phyloP scores from a whole-genome alignment of 164 flowering plant species.

The Vitis rupestris region DNA sequence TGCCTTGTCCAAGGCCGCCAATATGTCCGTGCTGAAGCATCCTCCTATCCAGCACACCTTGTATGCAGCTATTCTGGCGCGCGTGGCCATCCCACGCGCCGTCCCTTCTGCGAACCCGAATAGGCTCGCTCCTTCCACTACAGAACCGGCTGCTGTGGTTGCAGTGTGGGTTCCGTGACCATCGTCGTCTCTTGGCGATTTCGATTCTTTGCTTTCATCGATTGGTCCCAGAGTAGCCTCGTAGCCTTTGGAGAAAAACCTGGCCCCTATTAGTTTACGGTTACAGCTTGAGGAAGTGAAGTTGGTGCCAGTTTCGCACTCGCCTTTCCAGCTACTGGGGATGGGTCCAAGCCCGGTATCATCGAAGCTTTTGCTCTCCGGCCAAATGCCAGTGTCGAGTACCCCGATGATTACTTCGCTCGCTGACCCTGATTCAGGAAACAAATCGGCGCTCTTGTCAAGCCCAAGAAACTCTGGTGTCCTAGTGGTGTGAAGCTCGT shows the following conservation, averaged over 20 bases:
- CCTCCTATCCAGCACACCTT: conserved; percentile 68
- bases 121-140: conserved; percentile 44
- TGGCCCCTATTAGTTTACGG: conserved; percentile 56
- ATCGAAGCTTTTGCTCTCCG: conserved; percentile 61
- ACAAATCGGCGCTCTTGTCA: conserved; percentile 22
- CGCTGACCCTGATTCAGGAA: conserved; percentile 34
- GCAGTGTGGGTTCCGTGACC: conserved; percentile 80
- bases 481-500: conserved; percentile 68
- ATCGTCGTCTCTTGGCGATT: conserved; percentile 63
- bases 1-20: conserved; percentile 57
- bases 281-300: conserved; percentile 47
- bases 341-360: conserved; percentile 57
- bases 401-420: conserved; percentile 59
- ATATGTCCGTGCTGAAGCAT: conserved; percentile 57
- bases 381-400: conserved; percentile 72
- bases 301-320: conserved; percentile 51
- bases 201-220: conserved; percentile 46
- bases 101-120: conserved; percentile 61
- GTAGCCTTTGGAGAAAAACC: conserved; percentile 53
- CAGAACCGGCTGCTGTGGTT: conserved; percentile 54
- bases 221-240: conserved; percentile 51
- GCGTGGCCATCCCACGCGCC: conserved; percentile 68
- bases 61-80: conserved; percentile 52
- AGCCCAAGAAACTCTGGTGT: conserved; percentile 63
- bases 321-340: conserved; percentile 54